A percentile compares a stretch with the other conserved stretches of the same genome.
These are phyloP conservation scores for Tripidium arundinaceum DNA, from an alignment of 202 grass and related monocot species.

Conservation along the genomic window DNA sequence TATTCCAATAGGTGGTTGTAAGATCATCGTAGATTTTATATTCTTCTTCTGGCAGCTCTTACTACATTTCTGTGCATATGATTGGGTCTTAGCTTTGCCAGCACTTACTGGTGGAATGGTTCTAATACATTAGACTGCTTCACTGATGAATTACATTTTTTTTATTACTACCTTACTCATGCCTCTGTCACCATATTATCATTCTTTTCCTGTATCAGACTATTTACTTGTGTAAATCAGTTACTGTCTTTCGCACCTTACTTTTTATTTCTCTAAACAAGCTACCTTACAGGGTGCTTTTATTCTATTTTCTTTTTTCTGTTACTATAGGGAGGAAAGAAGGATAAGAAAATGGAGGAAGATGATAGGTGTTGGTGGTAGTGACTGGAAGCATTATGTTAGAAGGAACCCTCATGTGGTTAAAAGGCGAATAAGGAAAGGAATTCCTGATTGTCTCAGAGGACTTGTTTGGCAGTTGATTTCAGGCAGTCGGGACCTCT, in stretches of 20 bases:
- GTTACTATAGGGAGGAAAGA: slow-evolving; percentile 52
- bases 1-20: neutral
- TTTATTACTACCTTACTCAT: slow-evolving; percentile 39
- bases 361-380: slow-evolving; percentile 76
- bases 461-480: slow-evolving; percentile 97
- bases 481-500: slow-evolving; percentile 87
- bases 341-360: slow-evolving; percentile 85
- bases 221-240: slow-evolving; percentile 41
- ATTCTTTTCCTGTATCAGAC: neutral
- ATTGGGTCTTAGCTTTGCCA: neutral
- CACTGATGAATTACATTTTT: slow-evolving; percentile 39
- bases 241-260: neutral
- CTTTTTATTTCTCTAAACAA: neutral
- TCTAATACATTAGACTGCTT: slow-evolving; percentile 36
- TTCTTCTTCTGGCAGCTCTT: neutral
- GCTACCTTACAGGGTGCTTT: neutral
- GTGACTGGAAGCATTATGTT: slow-evolving; percentile 91
- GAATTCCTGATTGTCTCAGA: slow-evolving; percentile 97
- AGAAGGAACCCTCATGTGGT: slow-evolving; percentile 89
- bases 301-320: neutral
- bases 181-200: slow-evolving; percentile 34
- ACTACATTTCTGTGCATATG: neutral
- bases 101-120: neutral
- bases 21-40: neutral
- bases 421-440: slow-evolving; percentile 86